phyloP scores from a whole-genome alignment of 495 filamentous ascomycete species.

The Aspergillus taichungensis region DNA sequence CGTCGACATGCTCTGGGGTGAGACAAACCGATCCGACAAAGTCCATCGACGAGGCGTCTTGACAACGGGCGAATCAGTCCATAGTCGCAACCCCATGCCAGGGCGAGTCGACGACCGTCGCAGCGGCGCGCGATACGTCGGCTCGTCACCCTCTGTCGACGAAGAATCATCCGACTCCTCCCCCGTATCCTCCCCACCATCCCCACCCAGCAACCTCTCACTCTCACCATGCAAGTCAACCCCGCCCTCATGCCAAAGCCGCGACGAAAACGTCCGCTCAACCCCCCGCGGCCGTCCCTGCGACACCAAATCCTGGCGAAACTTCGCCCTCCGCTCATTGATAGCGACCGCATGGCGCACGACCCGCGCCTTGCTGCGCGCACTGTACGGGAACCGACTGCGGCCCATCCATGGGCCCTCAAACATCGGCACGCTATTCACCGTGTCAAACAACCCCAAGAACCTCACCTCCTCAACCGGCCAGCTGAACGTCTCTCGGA shows the following conservation, averaged over 20 bases:
- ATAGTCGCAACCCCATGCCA: too few relatives aligned
- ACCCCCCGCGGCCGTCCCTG: slow-evolving; percentile 22
- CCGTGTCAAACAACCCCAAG: slow-evolving; percentile 22
- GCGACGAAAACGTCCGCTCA: too few relatives aligned
- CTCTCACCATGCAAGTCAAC: neutral
- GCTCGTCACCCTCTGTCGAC: slow-evolving; percentile 44
- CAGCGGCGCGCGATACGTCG: slow-evolving; percentile 3
- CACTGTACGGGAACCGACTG: slow-evolving; percentile 61
- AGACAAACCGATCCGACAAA: too few relatives aligned
- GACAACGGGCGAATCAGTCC: too few relatives aligned
- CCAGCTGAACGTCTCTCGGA: slow-evolving; percentile 63
- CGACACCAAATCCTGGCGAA: slow-evolving; percentile 56
- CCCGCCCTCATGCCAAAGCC: neutral
- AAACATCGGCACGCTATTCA: slow-evolving; percentile 64
- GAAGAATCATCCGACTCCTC: slow-evolving; percentile 4
- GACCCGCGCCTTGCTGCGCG: slow-evolving; percentile 51
- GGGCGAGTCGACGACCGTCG: too few relatives aligned
- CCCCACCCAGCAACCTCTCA: neutral
- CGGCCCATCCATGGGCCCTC: slow-evolving; percentile 67
- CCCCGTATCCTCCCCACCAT: neutral
- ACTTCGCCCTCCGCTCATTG: slow-evolving; percentile 55
- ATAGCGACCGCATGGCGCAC: slow-evolving; percentile 57
- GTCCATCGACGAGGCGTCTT: too few relatives aligned
- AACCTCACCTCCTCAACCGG: slow-evolving; percentile 49
- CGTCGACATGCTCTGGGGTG: too few relatives aligned